Percentiles rank a stretch among this genome's conserved stretches.
Evolutionary conservation across 2,329 filamentous ascomycete species (phyloP).

Genomic region (Pestalotiopsis sp.): DNA sequence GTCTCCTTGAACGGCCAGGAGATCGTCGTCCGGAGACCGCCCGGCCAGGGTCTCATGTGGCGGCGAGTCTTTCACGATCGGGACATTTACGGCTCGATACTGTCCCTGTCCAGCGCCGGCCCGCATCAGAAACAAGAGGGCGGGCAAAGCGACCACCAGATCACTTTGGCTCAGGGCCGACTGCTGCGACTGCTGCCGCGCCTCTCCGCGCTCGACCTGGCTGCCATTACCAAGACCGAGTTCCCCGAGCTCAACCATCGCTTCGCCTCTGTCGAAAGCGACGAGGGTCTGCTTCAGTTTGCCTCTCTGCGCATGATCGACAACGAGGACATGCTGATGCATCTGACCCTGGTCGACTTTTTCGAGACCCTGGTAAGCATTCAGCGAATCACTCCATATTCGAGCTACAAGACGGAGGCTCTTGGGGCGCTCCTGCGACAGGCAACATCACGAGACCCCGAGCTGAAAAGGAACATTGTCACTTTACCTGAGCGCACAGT

Average conservation of each 20-base stretch:
- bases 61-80: conserved; percentile 50
- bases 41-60: conserved; percentile 59
- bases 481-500: conserved; percentile 51
- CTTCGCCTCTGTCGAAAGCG: conserved; percentile 22
- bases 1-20: conserved; percentile 36
- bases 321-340: conserved; percentile 50
- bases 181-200: conserved; percentile 54
- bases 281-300: conserved; percentile 51
- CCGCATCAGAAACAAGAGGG: conserved; percentile 27
- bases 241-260: conserved; percentile 36
- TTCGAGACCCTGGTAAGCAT: conserved; percentile 53
- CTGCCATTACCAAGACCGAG: conserved; percentile 38
- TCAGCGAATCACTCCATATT: conserved; percentile 44
- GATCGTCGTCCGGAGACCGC: conserved; percentile 39
- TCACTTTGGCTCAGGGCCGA: conserved; percentile 55
- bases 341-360: conserved; percentile 54
- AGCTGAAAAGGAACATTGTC: conserved; percentile 40
- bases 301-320: conserved; percentile 56
- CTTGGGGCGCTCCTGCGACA: conserved; percentile 43
- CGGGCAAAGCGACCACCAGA: conserved; percentile 37
- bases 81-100: conserved; percentile 47
- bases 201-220: conserved; percentile 49
- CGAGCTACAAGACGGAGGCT: conserved; percentile 37
- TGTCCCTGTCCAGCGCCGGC: conserved; percentile 37
- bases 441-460: conserved; percentile 41